phyloP scores from a whole-genome alignment of 257 asterid species.

The Penstemon barbatus region DNA sequence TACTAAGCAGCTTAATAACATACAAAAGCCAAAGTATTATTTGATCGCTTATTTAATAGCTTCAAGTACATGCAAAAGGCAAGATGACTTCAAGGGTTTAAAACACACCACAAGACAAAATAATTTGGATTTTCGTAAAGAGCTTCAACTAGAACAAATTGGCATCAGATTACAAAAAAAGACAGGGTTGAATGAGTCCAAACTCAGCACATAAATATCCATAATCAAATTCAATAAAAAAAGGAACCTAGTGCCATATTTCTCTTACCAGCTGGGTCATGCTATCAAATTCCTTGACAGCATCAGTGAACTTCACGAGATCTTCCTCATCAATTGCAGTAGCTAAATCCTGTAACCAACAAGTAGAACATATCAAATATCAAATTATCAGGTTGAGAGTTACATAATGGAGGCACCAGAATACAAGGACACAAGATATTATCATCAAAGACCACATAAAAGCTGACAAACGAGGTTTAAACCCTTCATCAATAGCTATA shows the following conservation, averaged over 20 bases:
- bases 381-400: constrained; percentile 14
- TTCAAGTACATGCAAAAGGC: not conserved
- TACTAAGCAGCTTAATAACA: not conserved
- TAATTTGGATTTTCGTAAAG: not conserved
- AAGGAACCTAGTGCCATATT: not conserved
- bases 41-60: not conserved
- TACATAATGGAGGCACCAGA: not conserved
- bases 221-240: constrained; percentile 1
- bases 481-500: constrained; percentile 17
- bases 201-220: not conserved
- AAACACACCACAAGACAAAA: not conserved
- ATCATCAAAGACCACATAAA: not conserved
- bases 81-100: not conserved
- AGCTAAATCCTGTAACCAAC: constrained; percentile 64
- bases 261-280: constrained; percentile 82
- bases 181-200: not conserved
- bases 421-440: not conserved
- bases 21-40: not conserved
- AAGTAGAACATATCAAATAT: not conserved
- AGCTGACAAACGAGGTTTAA: not conserved
- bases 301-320: constrained; percentile 87
- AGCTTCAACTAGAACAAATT: not conserved
- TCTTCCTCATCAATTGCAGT: constrained; percentile 94
- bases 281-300: constrained; percentile 95
- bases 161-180: not conserved